Evolutionary conservation across 2,329 filamentous ascomycete species (phyloP).

Genomic region (Xylaria sp.): DNA sequence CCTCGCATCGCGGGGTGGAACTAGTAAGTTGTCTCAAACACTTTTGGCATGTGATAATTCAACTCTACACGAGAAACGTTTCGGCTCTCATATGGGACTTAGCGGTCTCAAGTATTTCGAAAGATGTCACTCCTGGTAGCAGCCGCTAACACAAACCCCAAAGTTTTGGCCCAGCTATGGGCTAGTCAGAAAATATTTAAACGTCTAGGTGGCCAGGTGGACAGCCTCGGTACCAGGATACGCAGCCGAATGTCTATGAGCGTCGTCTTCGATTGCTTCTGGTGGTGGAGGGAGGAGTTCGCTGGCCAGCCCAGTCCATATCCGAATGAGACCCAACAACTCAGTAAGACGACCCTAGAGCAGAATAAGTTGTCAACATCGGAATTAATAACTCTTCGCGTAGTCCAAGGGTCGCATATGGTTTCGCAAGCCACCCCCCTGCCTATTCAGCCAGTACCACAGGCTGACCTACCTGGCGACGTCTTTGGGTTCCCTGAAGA

Average conservation of each 20-base stretch:
- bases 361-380: no score
- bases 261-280: constrained; percentile 57
- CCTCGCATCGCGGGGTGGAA: constrained; percentile 53
- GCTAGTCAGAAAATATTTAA: constrained; percentile 36
- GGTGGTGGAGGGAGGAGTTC: constrained; percentile 57
- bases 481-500: constrained; percentile 5
- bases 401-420: no score
- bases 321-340: constrained; percentile 7
- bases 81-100: no score
- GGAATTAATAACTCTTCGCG: no score
- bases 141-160: no score
- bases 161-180: constrained; percentile 55
- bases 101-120: no score
- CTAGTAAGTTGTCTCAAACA: constrained; percentile 33
- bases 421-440: no score
- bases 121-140: no score
- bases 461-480: background rate
- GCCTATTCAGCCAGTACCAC: no score
- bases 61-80: no score
- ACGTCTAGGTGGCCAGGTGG: constrained; percentile 3
- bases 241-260: constrained; percentile 57
- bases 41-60: no score
- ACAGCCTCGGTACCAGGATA: constrained; percentile 38
- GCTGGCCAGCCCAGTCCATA: constrained; percentile 23
- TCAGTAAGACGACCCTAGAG: background rate